Evolutionary conservation across 257 asterid genomes (phyloP).

Genomic region (Craterostigma plantagineum): DNA sequence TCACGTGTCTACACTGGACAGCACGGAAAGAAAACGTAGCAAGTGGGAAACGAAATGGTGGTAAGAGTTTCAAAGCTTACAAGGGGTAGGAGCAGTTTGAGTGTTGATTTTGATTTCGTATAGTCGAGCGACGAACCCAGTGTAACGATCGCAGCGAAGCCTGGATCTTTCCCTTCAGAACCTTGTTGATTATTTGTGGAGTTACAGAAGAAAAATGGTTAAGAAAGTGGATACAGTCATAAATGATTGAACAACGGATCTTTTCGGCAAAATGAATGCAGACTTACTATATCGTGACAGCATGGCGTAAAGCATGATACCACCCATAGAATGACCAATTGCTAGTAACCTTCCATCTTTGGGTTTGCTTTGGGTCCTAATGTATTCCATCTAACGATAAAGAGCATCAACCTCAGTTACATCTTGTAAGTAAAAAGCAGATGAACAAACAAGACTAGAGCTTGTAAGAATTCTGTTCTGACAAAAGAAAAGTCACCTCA

Average conservation of each 20-base stretch:
- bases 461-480: no score
- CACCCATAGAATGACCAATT: constrained; percentile 98
- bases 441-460: no score
- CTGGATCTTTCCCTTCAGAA: constrained; percentile 56
- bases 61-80: constrained; percentile 28
- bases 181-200: constrained; percentile 23
- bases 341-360: constrained; percentile 78
- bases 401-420: no score
- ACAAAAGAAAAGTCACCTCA: constrained; percentile 71
- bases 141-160: constrained; percentile 76
- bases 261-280: no score
- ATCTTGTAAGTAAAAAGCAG: no score
- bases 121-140: constrained; percentile 92
- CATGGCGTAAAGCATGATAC: constrained; percentile 84
- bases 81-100: constrained; percentile 68
- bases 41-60: constrained; percentile 1
- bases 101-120: constrained; percentile 67
- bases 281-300: constrained; percentile 67
- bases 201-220: no score
- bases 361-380: constrained; percentile 57
- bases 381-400: constrained; percentile 55
- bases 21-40: background rate
- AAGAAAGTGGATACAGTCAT: no score
- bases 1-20: background rate
- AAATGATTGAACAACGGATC: no score